Evolutionary conservation across 1,139 yeast genomes (phyloP).

Genomic region (Wickerhamomyces sp.): DNA sequence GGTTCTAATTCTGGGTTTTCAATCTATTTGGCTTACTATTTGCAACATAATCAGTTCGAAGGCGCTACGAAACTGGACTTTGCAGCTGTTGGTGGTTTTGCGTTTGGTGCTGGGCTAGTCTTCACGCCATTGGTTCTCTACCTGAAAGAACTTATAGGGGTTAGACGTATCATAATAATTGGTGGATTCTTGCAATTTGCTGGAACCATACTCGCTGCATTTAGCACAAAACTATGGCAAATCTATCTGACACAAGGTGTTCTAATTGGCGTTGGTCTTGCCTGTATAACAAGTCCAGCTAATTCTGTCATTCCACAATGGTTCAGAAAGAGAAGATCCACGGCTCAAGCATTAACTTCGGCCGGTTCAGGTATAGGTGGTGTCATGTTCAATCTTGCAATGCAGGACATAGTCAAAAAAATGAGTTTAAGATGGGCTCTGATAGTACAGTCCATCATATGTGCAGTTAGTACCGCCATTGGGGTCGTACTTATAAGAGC

Average conservation of each 20-base stretch:
- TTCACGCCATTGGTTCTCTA: conserved; percentile 34
- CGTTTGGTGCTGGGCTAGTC: background rate
- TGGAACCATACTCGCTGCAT: conserved; percentile 62
- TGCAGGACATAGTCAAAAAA: conserved; percentile 6
- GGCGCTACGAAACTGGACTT: conserved; percentile 57
- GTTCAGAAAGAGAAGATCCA: conserved; percentile 52
- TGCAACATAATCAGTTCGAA: conserved; percentile 41
- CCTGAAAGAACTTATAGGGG: conserved; percentile 47
- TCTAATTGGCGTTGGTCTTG: conserved; percentile 55
- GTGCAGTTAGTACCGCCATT: conserved; percentile 27
- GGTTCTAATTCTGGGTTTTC: conserved; percentile 65
- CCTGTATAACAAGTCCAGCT: conserved; percentile 57
- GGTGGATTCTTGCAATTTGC: conserved; percentile 51
- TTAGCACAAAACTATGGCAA: conserved; percentile 56
- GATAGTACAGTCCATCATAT: conserved; percentile 44
- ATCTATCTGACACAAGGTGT: conserved; percentile 68
- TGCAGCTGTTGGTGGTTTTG: conserved; percentile 65
- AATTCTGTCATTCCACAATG: conserved; percentile 53
- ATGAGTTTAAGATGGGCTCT: conserved; percentile 56
- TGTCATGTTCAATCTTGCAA: conserved; percentile 34
- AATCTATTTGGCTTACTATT: conserved; percentile 56
- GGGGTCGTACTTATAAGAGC: conserved; percentile 37
- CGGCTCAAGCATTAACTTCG: conserved; percentile 50
- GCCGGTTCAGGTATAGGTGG: conserved; percentile 64
- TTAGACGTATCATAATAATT: conserved; percentile 33